phyloP scores from a whole-genome alignment of 768 basidiomycete genomes.

The Leccinum subtestaceum region DNA sequence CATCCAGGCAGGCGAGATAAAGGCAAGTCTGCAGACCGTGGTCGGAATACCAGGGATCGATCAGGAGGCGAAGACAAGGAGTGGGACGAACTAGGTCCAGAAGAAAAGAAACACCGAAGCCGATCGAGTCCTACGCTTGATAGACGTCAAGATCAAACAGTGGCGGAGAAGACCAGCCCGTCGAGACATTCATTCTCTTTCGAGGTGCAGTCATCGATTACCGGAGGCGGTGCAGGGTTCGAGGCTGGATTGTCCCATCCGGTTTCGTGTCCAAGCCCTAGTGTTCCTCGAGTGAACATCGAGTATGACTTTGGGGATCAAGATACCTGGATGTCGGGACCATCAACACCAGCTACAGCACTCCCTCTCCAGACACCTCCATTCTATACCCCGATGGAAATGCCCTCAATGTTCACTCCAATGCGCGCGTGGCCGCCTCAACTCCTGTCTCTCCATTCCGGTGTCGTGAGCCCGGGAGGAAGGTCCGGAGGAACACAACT shows the following conservation, averaged over 20 bases:
- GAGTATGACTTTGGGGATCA: conserved; percentile 24
- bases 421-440: conserved; percentile 10
- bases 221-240: background rate
- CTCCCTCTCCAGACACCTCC: conserved; percentile 22
- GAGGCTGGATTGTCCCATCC: background rate
- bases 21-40: conserved; percentile 17
- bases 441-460: conserved; percentile 1
- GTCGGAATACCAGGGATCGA: conserved; percentile 12
- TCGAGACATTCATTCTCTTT: conserved; percentile 11
- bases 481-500: conserved; percentile 9
- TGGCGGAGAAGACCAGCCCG: background rate
- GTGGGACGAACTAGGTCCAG: conserved; percentile 1
- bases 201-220: conserved; percentile 4
- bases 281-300: conserved; percentile 21
- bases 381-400: conserved; percentile 30
- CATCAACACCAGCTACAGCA: conserved; percentile 22
- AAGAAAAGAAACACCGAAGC: conserved; percentile 16
- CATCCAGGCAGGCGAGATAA: conserved; percentile 25
- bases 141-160: background rate
- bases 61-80: conserved; percentile 4
- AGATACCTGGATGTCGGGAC: conserved; percentile 19
- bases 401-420: conserved; percentile 13
- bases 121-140: conserved; percentile 20
- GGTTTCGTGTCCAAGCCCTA: background rate
- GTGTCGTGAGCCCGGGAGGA: background rate